Evolutionary conservation across 2,329 filamentous ascomycete genomes (phyloP), one percentile per base, ranked within the genome.

Genomic region (Pseudovirgaria hyperparasitica): DNA sequence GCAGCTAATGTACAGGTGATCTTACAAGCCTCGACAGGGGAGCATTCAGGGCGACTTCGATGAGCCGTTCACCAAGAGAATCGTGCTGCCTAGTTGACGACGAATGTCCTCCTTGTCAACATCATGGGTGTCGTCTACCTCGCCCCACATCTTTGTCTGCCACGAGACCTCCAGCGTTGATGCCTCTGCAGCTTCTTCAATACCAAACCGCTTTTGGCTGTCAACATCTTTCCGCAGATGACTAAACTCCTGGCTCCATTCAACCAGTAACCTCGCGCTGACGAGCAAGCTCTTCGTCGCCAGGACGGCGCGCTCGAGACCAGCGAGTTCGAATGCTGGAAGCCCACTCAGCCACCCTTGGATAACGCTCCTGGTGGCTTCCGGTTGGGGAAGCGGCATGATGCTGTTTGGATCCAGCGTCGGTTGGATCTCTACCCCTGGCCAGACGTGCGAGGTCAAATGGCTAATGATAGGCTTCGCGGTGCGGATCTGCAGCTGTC

Each of bases 81-180:
- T 67, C 8, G 84, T 81, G 50, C 84, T 92, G 9, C 87, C 90
- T 33, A 96, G 59, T 58, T 96, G 90, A 44, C 87, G 69, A 48
- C 73, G 70, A 38, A 96, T 42, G 54, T 98, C 90, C 55, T 92
- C 87, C 54, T 76, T 81, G 44, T 92, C 80, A 1, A 98, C 90
- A 62, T 98, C 90, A 57, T 98, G 90, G 16, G 86, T 93, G 55
- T 98, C 86, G 53, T 98, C 90, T 1, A 98, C 90, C 62, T 93
- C 86, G 6, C 90, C 90, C 87, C 90, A 96, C 55, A 80, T 76
- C 16, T 70, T 62, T 1, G 77, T 92, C 67, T 98, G 90, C 77
- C 84, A 94, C 37, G 72, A 67, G 10, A 93, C 82, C 61, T 98
- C 90, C 22, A 92, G 52, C 42, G 71, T 93, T 5, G 78, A 75